Base-by-base conservation (phyloP, 495 filamentous ascomycete species). In the Talaromyces adpressus region DNA sequence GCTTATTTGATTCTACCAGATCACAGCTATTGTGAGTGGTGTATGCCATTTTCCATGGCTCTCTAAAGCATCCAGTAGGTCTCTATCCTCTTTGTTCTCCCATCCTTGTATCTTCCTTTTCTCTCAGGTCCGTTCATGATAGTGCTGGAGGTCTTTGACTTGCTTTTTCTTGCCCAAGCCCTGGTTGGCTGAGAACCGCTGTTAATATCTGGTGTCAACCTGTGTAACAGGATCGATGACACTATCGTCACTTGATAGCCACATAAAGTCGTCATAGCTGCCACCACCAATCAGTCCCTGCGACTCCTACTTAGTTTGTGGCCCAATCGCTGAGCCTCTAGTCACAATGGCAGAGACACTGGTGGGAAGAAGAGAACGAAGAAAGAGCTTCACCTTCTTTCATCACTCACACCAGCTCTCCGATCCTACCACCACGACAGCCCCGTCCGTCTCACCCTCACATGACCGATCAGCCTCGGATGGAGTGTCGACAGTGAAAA, bases 311-410 rank as follows among this genome's bases (percentile, higher is more conserved):
- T 32, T 27, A 25, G 18, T 4, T 29, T 7, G 57, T 39, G 20
- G 57, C 12, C 14, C n/a, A 25, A 5, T 59, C 57, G 41, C 47
- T 18, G 47, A 53, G 51, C 51, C 27, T 39, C 39, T 20, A 25
- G 60, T 57, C 70, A 69, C 70, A 66, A 81, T 81, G 78, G 73
- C 77, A 60, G 76, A 78, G 53, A 65, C 64, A 63, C 62, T 69
- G 61, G n/a, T 36, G 7, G 69, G 63, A 59, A 76, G 72, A 67
- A 77, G 73, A 65, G 72, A 78, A 66, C 72, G 78, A 68, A 75
- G 78, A 68, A 81, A 81, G 68, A 79, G 76, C 63, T 67, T 79
- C 54, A 74, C 76, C 63, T 65, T 78, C 58, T 62, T 62, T 32
- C 60, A 62, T 41, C 58, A 62, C 25, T 41, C 58, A 25, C 22